These are phyloP conservation scores for Cystofilobasidium bisporidii DNA, from an alignment of 768 basidiomycete species.

Conservation along the genomic window DNA sequence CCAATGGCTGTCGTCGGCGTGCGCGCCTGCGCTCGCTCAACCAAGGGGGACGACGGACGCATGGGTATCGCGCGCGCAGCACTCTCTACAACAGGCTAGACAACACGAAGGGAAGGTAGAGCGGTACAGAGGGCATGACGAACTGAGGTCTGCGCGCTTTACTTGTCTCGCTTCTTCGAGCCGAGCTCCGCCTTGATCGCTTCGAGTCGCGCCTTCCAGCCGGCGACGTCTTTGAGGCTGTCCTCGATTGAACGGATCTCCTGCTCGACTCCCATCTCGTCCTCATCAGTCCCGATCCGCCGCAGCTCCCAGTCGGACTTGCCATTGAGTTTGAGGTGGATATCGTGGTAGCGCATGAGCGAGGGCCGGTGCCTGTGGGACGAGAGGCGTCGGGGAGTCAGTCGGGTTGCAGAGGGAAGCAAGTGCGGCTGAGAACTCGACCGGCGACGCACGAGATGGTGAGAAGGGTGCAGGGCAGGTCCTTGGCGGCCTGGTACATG, in stretches of 20 bases:
- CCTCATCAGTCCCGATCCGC: conserved; percentile 62
- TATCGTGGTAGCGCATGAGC: conserved; percentile 78
- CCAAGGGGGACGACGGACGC: too few species aligned
- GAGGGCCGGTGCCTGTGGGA: conserved; percentile 51
- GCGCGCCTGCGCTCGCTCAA: too few species aligned
- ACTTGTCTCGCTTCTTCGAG: not conserved
- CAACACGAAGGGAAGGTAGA: not conserved
- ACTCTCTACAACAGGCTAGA: too few species aligned
- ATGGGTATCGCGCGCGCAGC: too few species aligned
- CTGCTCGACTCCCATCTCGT: conserved; percentile 38
- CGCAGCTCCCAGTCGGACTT: conserved; percentile 61
- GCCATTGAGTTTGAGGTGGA: conserved; percentile 67
- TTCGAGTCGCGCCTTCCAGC: conserved; percentile 21
- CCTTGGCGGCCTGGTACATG: conserved; percentile 90
- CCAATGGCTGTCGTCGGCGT: too few species aligned
- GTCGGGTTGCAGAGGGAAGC: not conserved
- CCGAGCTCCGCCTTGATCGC: conserved; percentile 20
- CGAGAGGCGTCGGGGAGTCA: conserved; percentile 33
- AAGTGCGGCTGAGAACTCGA: too few species aligned
- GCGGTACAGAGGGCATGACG: too few species aligned
- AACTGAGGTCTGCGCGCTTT: too few species aligned
- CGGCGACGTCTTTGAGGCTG: conserved; percentile 15
- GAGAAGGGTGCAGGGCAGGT: conserved; percentile 78
- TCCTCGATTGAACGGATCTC: conserved; percentile 22
- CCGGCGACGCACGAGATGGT: conserved; percentile 59